These are phyloP conservation scores for Lipomyces sp. DNA, from an alignment of 805 yeast species.

Conservation along the genomic window DNA sequence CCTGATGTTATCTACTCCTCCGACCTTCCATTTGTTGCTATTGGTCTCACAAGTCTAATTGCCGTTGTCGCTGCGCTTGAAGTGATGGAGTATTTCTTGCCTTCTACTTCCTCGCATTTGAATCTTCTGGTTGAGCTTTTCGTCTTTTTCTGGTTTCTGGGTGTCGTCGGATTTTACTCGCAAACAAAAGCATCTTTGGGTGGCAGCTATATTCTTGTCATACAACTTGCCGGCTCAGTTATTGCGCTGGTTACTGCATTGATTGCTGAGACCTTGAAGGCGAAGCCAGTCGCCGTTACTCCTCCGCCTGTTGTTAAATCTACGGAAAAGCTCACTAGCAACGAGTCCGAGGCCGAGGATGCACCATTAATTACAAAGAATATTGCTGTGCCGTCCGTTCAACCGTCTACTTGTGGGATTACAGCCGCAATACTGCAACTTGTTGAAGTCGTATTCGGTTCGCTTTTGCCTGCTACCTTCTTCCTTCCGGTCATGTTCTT, in stretches of 20 bases:
- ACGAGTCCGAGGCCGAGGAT: no score
- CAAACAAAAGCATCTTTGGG: conserved; percentile 5
- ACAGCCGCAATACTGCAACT: conserved; percentile 4
- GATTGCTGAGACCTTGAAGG: conserved; percentile 2
- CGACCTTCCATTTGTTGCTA: conserved; percentile 16
- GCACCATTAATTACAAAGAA: no score
- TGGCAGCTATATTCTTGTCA: conserved; percentile 10
- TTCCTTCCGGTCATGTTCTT: conserved; percentile 6
- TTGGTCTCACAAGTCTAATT: conserved; percentile 1
- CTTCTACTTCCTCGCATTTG: conserved; percentile 3
- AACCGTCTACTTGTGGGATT: no score
- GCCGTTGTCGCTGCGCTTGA: conserved; percentile 1
- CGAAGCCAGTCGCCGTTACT: neutral
- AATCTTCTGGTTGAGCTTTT: conserved; percentile 9
- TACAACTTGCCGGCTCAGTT: conserved; percentile 12
- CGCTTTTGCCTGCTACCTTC: conserved; percentile 9
- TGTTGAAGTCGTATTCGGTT: conserved; percentile 5
- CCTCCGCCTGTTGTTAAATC: no score
- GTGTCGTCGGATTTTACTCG: neutral
- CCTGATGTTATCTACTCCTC: conserved; percentile 18
- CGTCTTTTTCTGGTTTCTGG: conserved; percentile 14
- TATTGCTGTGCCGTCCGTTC: no score
- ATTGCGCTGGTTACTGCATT: conserved; percentile 4
- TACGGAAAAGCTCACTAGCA: no score
- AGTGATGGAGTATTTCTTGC: conserved; percentile 3